phyloP scores from a whole-genome alignment of 2,329 filamentous ascomycete genomes.

The Paraphaeosphaeria sporulosa region DNA sequence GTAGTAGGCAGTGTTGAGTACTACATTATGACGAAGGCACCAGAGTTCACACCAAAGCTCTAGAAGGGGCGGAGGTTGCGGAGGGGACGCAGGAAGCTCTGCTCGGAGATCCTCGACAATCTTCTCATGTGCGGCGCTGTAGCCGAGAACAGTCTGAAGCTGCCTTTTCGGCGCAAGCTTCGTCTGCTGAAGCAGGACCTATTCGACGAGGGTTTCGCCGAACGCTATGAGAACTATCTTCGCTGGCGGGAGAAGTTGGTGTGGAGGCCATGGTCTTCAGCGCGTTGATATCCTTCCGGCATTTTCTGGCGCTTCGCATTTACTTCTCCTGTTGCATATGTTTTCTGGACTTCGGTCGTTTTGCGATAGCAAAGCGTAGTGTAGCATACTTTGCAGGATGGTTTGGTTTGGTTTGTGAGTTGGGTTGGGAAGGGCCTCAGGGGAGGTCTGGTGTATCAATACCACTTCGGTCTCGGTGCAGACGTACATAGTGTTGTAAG shows the following conservation, averaged over 20 bases:
- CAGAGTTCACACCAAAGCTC: not conserved
- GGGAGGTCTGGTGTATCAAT: conserved; percentile 2
- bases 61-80: not conserved
- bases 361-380: conserved; percentile 5
- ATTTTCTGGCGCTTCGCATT: not conserved
- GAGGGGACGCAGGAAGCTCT: not conserved
- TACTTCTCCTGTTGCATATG: not conserved
- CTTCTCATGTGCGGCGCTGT: not conserved
- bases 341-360: not conserved
- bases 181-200: not conserved
- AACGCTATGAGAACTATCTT: not conserved
- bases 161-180: not conserved
- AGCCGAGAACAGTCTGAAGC: not conserved
- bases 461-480: not conserved
- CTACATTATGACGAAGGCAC: not conserved
- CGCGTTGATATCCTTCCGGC: not conserved
- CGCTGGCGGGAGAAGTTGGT: not conserved
- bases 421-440: not conserved
- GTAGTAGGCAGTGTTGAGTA: not conserved
- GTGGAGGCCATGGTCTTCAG: not conserved
- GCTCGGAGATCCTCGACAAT: not conserved
- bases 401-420: not conserved
- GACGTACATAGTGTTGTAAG: conserved; percentile 7
- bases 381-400: conserved; percentile 2
- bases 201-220: not conserved